These are phyloP conservation scores for Malania oleifera DNA, from an alignment of 164 flowering plant species.

Conservation along the genomic window DNA sequence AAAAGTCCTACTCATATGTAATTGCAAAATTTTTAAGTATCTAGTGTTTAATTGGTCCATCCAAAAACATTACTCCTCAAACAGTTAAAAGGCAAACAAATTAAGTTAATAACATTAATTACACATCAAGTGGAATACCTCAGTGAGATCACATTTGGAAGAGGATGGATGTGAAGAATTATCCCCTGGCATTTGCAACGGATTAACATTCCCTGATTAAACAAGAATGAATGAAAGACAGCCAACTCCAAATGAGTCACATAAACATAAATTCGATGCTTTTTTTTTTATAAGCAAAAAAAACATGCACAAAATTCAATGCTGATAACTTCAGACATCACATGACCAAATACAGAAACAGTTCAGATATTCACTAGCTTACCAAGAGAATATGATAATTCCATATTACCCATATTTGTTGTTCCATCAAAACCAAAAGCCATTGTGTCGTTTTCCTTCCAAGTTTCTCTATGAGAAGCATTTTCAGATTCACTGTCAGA, in stretches of 20 bases:
- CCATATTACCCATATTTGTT: slow-evolving; percentile 13
- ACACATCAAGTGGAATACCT: slow-evolving; percentile 7
- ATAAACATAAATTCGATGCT: neutral
- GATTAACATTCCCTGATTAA: slow-evolving; percentile 23
- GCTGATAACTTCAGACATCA: neutral
- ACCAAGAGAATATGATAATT: slow-evolving; percentile 21
- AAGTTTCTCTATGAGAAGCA: slow-evolving; percentile 14
- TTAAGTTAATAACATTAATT: too few species aligned
- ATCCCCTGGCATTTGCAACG: slow-evolving; percentile 7
- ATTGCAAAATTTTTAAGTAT: too few species aligned
- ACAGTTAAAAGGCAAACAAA: too few species aligned
- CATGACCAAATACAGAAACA: neutral
- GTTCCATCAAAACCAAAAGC: slow-evolving; percentile 15
- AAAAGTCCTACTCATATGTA: too few species aligned
- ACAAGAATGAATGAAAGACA: neutral
- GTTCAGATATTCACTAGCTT: slow-evolving; percentile 4
- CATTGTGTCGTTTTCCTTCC: slow-evolving; percentile 20
- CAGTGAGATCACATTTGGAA: neutral
- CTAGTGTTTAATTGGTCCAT: too few species aligned
- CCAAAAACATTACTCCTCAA: too few species aligned
- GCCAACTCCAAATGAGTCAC: neutral
- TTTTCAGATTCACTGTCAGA: slow-evolving; percentile 61
- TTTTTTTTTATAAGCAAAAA: too few species aligned
- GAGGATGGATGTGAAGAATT: slow-evolving; percentile 5
- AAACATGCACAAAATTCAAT: too few species aligned